Evolutionary conservation across 768 basidiomycete genomes (phyloP).

Genomic region (Termitomyces sp.): DNA sequence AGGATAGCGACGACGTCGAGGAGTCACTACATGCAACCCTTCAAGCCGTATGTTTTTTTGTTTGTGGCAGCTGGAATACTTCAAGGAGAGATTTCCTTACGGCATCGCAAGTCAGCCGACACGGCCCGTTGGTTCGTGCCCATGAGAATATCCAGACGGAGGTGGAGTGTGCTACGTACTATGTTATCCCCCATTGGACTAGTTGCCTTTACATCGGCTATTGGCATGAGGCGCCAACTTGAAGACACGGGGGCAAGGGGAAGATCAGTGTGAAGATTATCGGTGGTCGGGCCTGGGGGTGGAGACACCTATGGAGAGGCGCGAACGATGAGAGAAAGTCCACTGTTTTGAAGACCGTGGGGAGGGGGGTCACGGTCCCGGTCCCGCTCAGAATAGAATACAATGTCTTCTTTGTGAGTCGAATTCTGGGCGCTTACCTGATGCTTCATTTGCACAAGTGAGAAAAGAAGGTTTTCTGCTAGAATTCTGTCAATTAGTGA

Average conservation of each 20-base stretch:
- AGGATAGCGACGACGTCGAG: background rate
- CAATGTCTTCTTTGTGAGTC: background rate
- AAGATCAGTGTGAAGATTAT: background rate
- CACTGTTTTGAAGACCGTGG: background rate
- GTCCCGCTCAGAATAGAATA: conserved; percentile 3
- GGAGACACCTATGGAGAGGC: too few species aligned
- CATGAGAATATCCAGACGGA: background rate
- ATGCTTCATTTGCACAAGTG: conserved; percentile 1
- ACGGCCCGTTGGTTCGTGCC: conserved; percentile 2
- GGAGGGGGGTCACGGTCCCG: background rate
- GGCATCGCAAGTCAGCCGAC: conserved; percentile 1
- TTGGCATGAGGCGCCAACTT: background rate
- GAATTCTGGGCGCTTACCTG: background rate
- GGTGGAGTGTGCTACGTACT: background rate
- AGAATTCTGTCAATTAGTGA: conserved; percentile 6
- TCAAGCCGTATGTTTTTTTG: background rate
- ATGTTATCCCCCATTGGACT: conserved; percentile 12
- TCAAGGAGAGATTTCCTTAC: background rate
- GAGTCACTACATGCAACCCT: background rate
- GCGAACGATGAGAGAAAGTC: background rate
- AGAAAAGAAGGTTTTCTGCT: background rate
- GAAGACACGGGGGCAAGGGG: background rate
- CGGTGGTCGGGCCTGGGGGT: background rate
- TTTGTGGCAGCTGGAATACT: background rate
- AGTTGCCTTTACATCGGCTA: conserved; percentile 1